Base-by-base conservation (phyloP, 1,284 basidiomycete species). In the Cutaneotrichosporon cutaneum region DNA sequence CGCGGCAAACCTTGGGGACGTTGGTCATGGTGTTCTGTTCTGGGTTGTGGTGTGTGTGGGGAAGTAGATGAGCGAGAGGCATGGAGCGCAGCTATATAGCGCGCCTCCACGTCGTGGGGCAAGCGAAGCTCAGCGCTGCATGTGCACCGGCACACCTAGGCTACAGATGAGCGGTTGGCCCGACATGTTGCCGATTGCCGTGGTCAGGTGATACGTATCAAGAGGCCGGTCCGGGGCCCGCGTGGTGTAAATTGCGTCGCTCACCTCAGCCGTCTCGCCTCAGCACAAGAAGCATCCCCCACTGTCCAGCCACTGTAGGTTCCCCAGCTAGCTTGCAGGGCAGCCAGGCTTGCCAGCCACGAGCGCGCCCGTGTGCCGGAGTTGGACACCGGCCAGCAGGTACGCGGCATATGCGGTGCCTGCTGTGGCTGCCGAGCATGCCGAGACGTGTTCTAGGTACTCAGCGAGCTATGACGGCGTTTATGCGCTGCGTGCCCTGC, bases 1-100 rank as follows among this genome's bases (percentile, higher is more conserved):
- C 64, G 35, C 64, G 64, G 64, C 64, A 62, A 36, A 48, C 56
- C 58, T 60, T 65, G 55, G 64, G 64, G 18, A 65, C 52, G 36
- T 36, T 33, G 33, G 52, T 47, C 58, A 62, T 62, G 35, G 39
- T 62, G 42, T 9, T 30, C n/a, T n/a, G n/a, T n/a, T 39, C 44
- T 48, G 35, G 51, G 54, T 27, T 27, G 44, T 47, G 22, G 22
- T 26, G 6, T 22, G 4, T 13, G 26, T 50, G 27, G 26, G 21
- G 45, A 48, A 8, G 24, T 48, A 26, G 16, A n/a, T 42, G 30
- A 5, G 30, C 30, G 9, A 4, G 30, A 30, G 30, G 30, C 39
- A 39, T 16, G 9, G 18, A 5, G 13, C 18, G 36, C 18, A 42
- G 18, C 39, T 42, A 42, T 42, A 42, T 42, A 42, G 13, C 13